Evolutionary conservation across 78 protist species (phyloP), one percentile per base, ranked within the genome.

Genomic region (Dictyostelium purpureum): DNA sequence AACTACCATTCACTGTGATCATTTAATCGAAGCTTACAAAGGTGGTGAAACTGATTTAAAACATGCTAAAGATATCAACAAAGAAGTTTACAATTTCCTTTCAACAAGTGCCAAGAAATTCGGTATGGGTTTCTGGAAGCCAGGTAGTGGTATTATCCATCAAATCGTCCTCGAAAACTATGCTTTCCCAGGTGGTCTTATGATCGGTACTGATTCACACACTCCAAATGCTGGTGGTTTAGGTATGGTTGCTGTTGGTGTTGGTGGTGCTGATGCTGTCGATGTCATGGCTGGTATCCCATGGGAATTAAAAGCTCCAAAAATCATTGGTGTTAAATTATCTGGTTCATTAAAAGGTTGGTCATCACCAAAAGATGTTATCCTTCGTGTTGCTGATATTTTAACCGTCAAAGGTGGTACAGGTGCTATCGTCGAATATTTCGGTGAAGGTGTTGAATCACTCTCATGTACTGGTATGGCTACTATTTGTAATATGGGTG

Each of bases 231-330:
- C 97, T 45, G 98, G 98, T 66, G 98, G 97, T 67, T 88, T 95
- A 31, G 98, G 97, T 67, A 96, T 95, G 94, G 24, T 88, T 59
- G 95, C 97, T 4, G 88, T 96, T 42, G 98, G 98, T 66, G 98
- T 96, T n/a, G 97, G 99, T 51, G 99, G 98, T 63, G 99, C 98
- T 33, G 99, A 97, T 66, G 99, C 98, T n/a, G 99, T 97, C 57
- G 99, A 97, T 93, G 99, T 93, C n/a, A 96, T 96, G 99, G 98
- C 97, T 4, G 97, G 94, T 70, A 38, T 98, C 38, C 97, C 98
- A 51, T 97, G 98, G 99, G 99, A 97, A 63, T 85, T 98, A 49
- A 97, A 97, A 96, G 94, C 96, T 28, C 99, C 99, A 82, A 98
- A 98, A 94, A 95, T 98, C 73, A 96, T 96, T 65, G 99, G 99